Conservation (phyloP, 768 basidiomycete genomes). For the Antrodiella citrinella region DNA sequence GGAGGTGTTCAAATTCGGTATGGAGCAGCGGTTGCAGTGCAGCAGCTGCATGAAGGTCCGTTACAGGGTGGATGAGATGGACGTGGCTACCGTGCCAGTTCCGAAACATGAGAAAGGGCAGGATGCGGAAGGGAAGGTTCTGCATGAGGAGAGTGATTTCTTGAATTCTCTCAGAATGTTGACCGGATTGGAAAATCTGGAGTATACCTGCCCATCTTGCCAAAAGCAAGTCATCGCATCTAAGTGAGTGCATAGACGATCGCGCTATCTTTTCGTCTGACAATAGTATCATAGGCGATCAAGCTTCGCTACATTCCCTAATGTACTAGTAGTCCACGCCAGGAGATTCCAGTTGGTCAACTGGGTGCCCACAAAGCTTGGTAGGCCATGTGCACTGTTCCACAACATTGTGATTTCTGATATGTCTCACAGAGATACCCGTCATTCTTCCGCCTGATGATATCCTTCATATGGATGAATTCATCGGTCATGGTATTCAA, state of each 20-base stretch:
- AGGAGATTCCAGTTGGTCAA: slow-evolving; percentile 93
- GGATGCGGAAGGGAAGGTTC: slow-evolving; percentile 50
- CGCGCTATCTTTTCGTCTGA: not conserved
- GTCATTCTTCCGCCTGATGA: slow-evolving; percentile 57
- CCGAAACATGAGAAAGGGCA: slow-evolving; percentile 53
- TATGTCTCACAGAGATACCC: slow-evolving; percentile 64
- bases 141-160: slow-evolving; percentile 58
- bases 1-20: slow-evolving; percentile 65
- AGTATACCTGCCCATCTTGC: slow-evolving; percentile 78
- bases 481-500: slow-evolving; percentile 66
- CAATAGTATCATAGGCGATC: slow-evolving; percentile 40
- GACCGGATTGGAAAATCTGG: slow-evolving; percentile 55
- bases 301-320: slow-evolving; percentile 80
- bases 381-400: slow-evolving; percentile 30
- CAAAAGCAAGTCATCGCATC: slow-evolving; percentile 56
- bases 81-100: slow-evolving; percentile 75
- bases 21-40: slow-evolving; percentile 87
- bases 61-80: slow-evolving; percentile 69
- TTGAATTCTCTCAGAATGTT: slow-evolving; percentile 52
- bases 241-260: slow-evolving; percentile 44
- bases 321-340: slow-evolving; percentile 81
- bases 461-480: slow-evolving; percentile 50
- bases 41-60: slow-evolving; percentile 68
- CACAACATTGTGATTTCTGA: slow-evolving; percentile 4
- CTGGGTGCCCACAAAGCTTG: slow-evolving; percentile 94